Percentiles rank a stretch among this genome's conserved stretches.
Evolutionary conservation across 306 rosid species (phyloP).

Genomic region (Lotus japonicus): DNA sequence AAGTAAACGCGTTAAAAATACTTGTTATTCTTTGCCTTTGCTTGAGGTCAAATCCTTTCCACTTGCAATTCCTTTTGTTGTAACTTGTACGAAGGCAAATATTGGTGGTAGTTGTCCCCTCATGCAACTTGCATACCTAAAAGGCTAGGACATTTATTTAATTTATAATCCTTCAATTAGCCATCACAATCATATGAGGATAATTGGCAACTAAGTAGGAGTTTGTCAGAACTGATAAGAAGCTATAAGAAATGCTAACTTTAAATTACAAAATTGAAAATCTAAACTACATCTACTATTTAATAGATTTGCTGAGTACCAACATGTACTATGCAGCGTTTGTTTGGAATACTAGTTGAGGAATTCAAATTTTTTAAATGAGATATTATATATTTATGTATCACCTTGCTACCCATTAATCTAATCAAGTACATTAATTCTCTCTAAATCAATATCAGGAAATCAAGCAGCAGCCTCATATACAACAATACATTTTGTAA

Average conservation of each 20-base stretch:
- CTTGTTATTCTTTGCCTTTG: conserved; percentile 11
- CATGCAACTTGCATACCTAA: not conserved
- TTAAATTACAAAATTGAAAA: too few relatives aligned
- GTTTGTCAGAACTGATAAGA: too few relatives aligned
- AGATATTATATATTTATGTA: not conserved
- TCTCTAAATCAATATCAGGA: not conserved
- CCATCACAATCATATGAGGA: not conserved
- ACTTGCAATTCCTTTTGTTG: not conserved
- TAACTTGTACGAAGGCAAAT: not conserved
- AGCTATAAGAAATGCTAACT: too few relatives aligned
- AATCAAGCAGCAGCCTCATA: conserved; percentile 21
- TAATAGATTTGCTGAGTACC: too few relatives aligned
- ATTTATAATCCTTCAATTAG: not conserved
- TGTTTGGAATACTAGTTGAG: not conserved
- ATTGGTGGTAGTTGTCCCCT: not conserved
- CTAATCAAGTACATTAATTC: not conserved
- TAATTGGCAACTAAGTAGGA: too few relatives aligned
- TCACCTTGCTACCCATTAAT: conserved; percentile 20
- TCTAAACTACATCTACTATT: too few relatives aligned
- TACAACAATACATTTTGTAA: conserved; percentile 17
- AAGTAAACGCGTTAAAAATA: conserved; percentile 12
- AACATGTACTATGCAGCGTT: not conserved
- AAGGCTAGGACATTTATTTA: not conserved
- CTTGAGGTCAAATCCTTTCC: conserved; percentile 8
- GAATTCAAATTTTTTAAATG: not conserved